Evolutionary conservation across 257 asterid species (phyloP).

Genomic region (Solanum megistacrolobum): DNA sequence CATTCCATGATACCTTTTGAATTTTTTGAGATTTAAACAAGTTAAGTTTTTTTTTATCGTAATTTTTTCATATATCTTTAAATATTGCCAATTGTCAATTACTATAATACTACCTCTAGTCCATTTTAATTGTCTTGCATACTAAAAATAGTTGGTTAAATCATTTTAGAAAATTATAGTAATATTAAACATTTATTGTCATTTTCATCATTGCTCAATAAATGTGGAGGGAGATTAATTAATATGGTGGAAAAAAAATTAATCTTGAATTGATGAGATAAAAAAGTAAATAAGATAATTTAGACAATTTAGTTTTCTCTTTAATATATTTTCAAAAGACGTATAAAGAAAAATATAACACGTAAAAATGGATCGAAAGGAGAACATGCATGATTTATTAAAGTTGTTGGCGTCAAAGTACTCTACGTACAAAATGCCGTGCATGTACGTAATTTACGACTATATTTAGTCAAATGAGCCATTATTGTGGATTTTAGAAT

Average conservation of each 20-base stretch:
- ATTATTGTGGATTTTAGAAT: background rate
- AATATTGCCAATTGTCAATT: background rate
- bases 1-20: too few species aligned
- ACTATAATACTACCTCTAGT: background rate
- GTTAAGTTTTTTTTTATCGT: fast-evolving
- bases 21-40: background rate
- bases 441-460: background rate
- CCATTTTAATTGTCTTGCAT: background rate
- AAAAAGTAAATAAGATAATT: background rate
- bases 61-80: too few species aligned
- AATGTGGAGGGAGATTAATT: background rate
- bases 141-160: background rate
- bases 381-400: background rate
- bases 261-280: background rate
- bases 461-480: background rate
- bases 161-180: background rate
- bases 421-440: background rate
- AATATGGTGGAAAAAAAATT: background rate
- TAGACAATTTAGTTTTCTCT: background rate
- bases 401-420: background rate
- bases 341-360: background rate
- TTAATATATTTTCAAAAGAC: background rate
- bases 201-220: background rate
- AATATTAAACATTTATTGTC: background rate
- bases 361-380: too few species aligned